A percentile compares a stretch with the other conserved stretches of the same genome.
These are phyloP conservation scores for Pythium sp. DNA, from an alignment of 352 stramenopile genomes.

Conservation along the genomic window DNA sequence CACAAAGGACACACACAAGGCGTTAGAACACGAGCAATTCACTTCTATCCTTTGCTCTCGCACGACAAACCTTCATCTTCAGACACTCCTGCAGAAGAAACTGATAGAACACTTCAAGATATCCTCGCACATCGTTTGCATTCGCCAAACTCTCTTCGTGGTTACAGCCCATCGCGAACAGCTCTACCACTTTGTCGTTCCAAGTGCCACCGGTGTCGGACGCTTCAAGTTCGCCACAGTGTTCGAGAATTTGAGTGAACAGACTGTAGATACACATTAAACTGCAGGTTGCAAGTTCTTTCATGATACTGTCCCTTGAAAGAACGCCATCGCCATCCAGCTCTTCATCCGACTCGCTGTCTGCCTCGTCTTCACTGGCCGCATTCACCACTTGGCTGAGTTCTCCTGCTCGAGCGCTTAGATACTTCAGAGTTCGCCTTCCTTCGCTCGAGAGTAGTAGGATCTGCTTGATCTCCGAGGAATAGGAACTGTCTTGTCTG, in stretches of 20 bases:
- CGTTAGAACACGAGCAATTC: background rate
- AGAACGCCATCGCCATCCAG: background rate
- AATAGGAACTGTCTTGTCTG: background rate
- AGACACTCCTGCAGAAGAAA: constrained; percentile 46
- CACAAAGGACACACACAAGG: constrained; percentile 1
- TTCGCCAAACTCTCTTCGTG: constrained; percentile 6
- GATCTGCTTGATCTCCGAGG: constrained; percentile 7
- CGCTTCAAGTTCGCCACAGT: constrained; percentile 17
- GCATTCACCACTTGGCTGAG: constrained; percentile 24
- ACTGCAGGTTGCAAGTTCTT: constrained; percentile 18
- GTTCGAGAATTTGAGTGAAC: constrained; percentile 36
- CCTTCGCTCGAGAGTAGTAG: constrained; percentile 44
- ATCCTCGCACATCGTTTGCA: constrained; percentile 7
- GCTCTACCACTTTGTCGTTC: constrained; percentile 26
- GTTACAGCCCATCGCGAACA: constrained; percentile 32
- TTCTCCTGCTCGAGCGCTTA: constrained; percentile 34
- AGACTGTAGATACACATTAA: constrained; percentile 39
- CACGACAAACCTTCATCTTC: constrained; percentile 33
- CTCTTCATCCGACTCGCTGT: constrained; percentile 15
- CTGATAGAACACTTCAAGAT: constrained; percentile 41
- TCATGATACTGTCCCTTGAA: background rate
- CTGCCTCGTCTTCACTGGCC: constrained; percentile 5
- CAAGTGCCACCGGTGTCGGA: background rate
- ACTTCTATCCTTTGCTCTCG: background rate
- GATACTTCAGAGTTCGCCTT: constrained; percentile 45